A percentile compares a stretch with the other conserved stretches of the same genome.
These are phyloP conservation scores for Globisporangium paddicum DNA, from an alignment of 352 stramenopile species.

Conservation along the genomic window DNA sequence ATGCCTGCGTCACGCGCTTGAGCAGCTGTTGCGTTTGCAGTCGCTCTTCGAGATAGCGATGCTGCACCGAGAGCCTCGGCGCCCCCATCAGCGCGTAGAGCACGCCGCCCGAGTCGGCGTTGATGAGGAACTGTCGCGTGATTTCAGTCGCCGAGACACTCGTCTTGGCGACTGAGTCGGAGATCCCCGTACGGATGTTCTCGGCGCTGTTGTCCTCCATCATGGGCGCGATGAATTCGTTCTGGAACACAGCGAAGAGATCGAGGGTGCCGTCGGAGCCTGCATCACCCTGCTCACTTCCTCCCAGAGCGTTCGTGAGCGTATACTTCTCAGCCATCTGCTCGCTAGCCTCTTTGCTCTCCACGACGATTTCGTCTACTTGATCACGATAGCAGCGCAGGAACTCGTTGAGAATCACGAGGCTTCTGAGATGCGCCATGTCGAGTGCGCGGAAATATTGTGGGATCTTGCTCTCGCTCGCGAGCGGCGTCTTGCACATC, in stretches of 20 bases:
- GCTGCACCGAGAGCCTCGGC: background rate
- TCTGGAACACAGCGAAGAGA: constrained; percentile 39
- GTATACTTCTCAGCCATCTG: constrained; percentile 50
- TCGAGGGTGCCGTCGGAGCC: constrained; percentile 20
- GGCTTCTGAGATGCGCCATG: constrained; percentile 33
- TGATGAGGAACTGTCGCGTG: constrained; percentile 29
- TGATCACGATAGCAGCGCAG: constrained; percentile 19
- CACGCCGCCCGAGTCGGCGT: constrained; percentile 24
- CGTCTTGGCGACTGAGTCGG: constrained; percentile 6
- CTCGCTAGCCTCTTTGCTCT: constrained; percentile 23
- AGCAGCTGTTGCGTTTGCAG: constrained; percentile 20
- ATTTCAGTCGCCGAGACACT: constrained; percentile 9
- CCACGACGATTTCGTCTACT: constrained; percentile 24
- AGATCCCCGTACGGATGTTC: constrained; percentile 9
- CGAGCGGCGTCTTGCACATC: constrained; percentile 24
- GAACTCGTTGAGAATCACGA: constrained; percentile 43
- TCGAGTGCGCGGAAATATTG: constrained; percentile 14
- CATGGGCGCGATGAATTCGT: constrained; percentile 24
- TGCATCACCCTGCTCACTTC: background rate
- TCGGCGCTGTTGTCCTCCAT: constrained; percentile 24
- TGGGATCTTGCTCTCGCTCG: background rate
- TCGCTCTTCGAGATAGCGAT: constrained; percentile 11
- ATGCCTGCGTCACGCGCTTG: constrained; percentile 17
- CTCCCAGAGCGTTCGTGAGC: constrained; percentile 31
- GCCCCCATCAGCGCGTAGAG: constrained; percentile 18